Evolutionary conservation across 1,284 basidiomycete genomes (phyloP).

Genomic region (Schizophyllum amplum): DNA sequence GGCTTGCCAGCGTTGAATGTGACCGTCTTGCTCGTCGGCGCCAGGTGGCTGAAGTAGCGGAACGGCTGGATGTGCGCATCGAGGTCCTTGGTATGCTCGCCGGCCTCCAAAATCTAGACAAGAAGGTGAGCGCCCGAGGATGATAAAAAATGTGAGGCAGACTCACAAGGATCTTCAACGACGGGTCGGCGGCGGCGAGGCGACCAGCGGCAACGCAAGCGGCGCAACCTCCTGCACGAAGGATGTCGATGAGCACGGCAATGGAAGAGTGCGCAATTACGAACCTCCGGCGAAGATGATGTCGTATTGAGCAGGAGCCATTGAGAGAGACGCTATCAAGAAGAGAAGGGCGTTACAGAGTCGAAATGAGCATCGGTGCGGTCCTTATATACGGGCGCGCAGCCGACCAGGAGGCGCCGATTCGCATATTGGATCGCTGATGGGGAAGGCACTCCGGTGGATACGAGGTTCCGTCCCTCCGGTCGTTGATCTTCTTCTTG

Average conservation of each 20-base stretch:
- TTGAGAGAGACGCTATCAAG: background rate
- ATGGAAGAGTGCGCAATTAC: background rate
- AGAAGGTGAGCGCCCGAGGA: too few relatives aligned
- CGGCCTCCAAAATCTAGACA: conserved; percentile 27
- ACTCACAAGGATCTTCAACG: conserved; percentile 26
- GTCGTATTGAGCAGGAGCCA: conserved; percentile 9
- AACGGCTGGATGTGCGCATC: conserved; percentile 36
- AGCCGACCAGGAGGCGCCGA: background rate
- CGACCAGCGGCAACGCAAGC: conserved; percentile 35
- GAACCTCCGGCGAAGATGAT: conserved; percentile 18
- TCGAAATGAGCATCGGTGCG: background rate
- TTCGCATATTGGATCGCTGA: background rate
- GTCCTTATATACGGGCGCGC: background rate
- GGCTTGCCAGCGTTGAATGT: conserved; percentile 34
- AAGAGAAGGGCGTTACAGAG: background rate
- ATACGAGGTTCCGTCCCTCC: background rate
- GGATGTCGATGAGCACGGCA: background rate
- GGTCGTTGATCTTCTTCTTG: background rate
- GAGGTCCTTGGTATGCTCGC: conserved; percentile 34
- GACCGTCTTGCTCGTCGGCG: conserved; percentile 30
- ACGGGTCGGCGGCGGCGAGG: conserved; percentile 31
- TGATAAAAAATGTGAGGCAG: background rate
- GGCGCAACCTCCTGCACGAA: conserved; percentile 29
- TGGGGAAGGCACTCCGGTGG: background rate
- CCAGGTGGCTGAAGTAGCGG: conserved; percentile 22